A percentile compares a stretch with the other conserved stretches of the same genome.
These are phyloP conservation scores for Tephrocybe sp. DNA, from an alignment of 768 basidiomycete genomes.

Conservation along the genomic window DNA sequence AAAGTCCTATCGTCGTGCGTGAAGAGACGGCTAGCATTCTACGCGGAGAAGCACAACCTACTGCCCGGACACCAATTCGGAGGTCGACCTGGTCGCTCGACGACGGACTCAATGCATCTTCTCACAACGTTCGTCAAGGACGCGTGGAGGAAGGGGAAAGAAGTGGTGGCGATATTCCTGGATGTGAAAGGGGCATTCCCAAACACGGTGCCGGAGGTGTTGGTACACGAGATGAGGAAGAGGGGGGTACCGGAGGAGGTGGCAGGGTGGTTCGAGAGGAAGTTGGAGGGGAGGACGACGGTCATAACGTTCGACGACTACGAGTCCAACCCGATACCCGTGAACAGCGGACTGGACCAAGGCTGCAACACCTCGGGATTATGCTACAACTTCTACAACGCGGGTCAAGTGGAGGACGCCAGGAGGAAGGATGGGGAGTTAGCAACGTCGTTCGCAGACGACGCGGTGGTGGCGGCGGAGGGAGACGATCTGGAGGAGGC, in stretches of 20 bases:
- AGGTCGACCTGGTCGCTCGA: neutral
- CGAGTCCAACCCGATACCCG: neutral
- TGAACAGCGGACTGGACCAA: neutral
- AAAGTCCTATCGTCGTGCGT: conserved; percentile 18
- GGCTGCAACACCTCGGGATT: conserved; percentile 1
- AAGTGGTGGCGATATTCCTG: neutral
- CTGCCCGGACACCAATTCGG: conserved; percentile 27
- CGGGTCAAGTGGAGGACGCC: neutral
- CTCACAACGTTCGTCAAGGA: neutral
- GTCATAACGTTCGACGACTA: conserved; percentile 1
- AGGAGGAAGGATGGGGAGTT: conserved; percentile 1
- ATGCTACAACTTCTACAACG: conserved; percentile 5
- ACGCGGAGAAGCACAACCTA: conserved; percentile 12
- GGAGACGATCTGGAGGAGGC: neutral
- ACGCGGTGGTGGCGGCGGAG: neutral
- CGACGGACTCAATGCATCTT: neutral
- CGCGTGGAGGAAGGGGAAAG: conserved; percentile 2
- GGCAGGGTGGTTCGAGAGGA: conserved; percentile 10
- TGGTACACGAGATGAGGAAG: conserved; percentile 27
- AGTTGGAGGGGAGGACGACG: neutral
- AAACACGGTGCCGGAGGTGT: conserved; percentile 20
- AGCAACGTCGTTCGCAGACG: neutral
- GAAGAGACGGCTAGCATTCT: conserved; percentile 17
- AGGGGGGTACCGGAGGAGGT: conserved; percentile 20
- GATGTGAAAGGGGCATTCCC: conserved; percentile 33